Base-by-base conservation (phyloP, 257 asterid genomes). In the Paraleonurus japonicus region DNA sequence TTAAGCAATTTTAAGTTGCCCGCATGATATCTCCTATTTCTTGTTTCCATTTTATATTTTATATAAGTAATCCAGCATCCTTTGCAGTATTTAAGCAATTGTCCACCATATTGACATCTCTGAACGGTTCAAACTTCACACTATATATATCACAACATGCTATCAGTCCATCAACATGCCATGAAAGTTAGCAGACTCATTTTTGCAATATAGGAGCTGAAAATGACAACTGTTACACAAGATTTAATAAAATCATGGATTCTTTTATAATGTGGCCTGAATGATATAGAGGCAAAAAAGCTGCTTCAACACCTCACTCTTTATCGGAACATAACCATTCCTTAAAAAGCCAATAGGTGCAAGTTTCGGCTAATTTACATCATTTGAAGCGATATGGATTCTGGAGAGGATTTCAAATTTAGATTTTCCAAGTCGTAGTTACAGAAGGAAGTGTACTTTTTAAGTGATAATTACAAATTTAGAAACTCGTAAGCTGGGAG, bases 401-500 rank as follows among this genome's bases (percentile, higher is more conserved):
- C 22, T 3, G 43, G 10, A 50, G 19, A 47, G 35, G 24, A 48
- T 22, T 30, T 48, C 23, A 32, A 26, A n/a, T n/a, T 26, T 12
- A 27, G 26, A 19, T 47, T 11, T 71, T 47, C 19, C 4, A 19
- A 61, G 48, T 10, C 22, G 60, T 30, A 20, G 33, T 23, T 28
- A 33, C 43, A 47, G 58, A 60, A 58, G 63, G 59, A 1, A 4
- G 43, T 19, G 43, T 54, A 61, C n/a, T 8, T 35, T 19, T 1
- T 67, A 22, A 28, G 68, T 20, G 63, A 30, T 23, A 65, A 39
- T 13, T 0, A 11, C 26, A 23, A 55, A 33, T 65, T 51, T 58
- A 35, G 28, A 19, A 71, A 59, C 23, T 35, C 35, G 61, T 28
- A 43, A 55, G 60, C 71, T 26, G n/a, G 72, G 17, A 62, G 55